Conservation (phyloP, 2,329 filamentous ascomycete species). For the Corinectria fuckeliana region DNA sequence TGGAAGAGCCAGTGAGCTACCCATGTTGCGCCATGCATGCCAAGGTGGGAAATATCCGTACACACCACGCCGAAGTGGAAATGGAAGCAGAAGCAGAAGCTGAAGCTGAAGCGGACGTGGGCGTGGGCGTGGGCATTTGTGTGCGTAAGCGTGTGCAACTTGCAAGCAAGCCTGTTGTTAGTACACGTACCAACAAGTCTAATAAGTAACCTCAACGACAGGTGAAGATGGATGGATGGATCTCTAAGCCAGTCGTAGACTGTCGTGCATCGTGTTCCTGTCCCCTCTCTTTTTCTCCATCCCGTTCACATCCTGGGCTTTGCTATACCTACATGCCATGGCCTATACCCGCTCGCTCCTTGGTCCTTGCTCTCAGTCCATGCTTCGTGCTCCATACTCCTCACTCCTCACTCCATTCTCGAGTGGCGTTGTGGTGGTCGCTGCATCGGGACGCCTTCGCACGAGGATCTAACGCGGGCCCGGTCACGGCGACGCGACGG, state of each 20-base stretch:
- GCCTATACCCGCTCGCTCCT: constrained; percentile 1
- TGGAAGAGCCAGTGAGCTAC: background rate
- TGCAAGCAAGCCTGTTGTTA: background rate
- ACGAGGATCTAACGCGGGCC: constrained; percentile 21
- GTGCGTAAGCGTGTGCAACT: no score
- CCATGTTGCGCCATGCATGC: background rate
- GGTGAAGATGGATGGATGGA: background rate
- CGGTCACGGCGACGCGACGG: constrained; percentile 10
- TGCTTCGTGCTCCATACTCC: background rate
- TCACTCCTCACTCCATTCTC: background rate
- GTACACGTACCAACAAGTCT: no score
- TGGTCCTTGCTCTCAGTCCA: background rate
- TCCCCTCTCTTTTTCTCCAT: constrained; percentile 9
- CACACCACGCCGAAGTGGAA: background rate
- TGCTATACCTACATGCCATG: background rate
- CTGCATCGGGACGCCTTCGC: constrained; percentile 18
- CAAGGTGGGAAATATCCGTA: background rate
- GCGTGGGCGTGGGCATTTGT: background rate
- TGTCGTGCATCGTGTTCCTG: background rate
- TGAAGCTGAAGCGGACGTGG: background rate
- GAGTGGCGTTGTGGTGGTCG: constrained; percentile 15
- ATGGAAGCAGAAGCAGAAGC: background rate
- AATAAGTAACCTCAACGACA: no score
- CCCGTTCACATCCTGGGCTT: background rate
- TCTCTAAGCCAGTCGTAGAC: background rate